Conservation (phyloP, 176 grass and related monocot genomes). For the Luzula sylvatica region DNA sequence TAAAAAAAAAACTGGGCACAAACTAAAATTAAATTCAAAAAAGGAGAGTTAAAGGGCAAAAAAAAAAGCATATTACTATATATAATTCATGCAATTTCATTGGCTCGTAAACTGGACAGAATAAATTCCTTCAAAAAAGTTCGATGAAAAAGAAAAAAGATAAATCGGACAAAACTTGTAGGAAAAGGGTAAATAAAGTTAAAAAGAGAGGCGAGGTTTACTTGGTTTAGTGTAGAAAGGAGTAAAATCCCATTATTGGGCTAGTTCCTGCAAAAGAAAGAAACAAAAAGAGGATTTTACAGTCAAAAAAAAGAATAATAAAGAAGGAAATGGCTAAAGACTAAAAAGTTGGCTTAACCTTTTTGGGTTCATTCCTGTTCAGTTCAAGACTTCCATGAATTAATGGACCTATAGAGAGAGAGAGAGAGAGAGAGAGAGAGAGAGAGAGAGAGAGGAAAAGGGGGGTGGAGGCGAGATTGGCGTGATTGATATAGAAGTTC, state of each 20-base stretch:
- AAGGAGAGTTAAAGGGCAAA: neutral
- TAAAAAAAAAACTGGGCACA: neutral
- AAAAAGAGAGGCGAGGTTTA: constrained; percentile 13
- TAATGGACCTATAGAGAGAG: constrained; percentile 14
- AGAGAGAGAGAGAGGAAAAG: neutral
- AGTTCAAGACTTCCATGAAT: constrained; percentile 10
- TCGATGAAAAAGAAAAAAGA: too few relatives aligned
- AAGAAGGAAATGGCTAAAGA: neutral
- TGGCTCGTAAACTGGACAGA: neutral
- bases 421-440: neutral
- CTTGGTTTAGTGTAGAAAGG: constrained; percentile 23
- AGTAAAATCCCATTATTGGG: constrained; percentile 21
- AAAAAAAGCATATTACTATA: neutral
- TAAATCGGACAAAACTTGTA: neutral
- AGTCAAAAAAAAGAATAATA: constrained; percentile 1
- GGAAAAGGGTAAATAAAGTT: constrained; percentile 2
- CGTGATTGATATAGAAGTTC: neutral
- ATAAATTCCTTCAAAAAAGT: too few relatives aligned
- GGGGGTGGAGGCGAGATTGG: constrained; percentile 3
- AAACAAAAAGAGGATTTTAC: neutral
- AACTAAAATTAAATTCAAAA: constrained; percentile 14
- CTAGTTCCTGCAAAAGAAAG: constrained; percentile 10
- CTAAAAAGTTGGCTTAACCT: constrained; percentile 3
- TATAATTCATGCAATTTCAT: neutral
- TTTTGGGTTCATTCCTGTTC: constrained; percentile 12